Evolutionary conservation across 208 protist genomes (phyloP).

Genomic region (Naegleria gruberi): DNA sequence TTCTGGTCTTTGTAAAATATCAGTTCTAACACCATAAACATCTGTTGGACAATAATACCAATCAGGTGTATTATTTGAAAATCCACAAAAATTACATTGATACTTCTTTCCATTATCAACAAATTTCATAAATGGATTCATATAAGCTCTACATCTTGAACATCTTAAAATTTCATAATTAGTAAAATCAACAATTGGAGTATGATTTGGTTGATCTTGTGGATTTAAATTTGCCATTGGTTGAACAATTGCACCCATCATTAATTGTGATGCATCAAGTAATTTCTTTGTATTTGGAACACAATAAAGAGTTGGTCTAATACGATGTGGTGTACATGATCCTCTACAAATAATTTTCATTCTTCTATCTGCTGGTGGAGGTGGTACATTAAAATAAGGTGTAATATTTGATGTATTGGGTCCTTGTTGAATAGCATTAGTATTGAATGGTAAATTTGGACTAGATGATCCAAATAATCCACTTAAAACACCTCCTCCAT

Average conservation of each 20-base stretch:
- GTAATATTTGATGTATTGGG: not conserved
- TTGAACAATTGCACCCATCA: not conserved
- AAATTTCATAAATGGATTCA: constrained; percentile 18
- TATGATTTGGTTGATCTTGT: not conserved
- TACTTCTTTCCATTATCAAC: not conserved
- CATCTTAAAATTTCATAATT: constrained; percentile 2
- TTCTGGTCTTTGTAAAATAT: not conserved
- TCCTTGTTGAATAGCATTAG: not conserved
- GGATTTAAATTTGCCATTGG: not conserved
- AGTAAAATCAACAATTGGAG: not conserved
- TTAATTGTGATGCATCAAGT: not conserved
- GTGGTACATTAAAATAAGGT: not conserved
- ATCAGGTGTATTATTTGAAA: not conserved
- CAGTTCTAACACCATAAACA: not conserved
- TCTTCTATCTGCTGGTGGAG: not conserved
- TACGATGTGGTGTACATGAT: not conserved
- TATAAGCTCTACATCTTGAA: not conserved
- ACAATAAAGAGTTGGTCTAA: not conserved
- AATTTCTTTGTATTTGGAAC: not conserved
- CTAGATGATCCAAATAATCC: not conserved
- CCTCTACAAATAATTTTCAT: not conserved
- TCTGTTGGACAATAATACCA: not conserved
- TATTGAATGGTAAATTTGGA: not conserved
- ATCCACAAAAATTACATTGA: constrained; percentile 17
- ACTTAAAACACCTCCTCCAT: too few species aligned